Base-by-base conservation (phyloP, 2,329 filamentous ascomycete genomes). In the Fusarium secorum region DNA sequence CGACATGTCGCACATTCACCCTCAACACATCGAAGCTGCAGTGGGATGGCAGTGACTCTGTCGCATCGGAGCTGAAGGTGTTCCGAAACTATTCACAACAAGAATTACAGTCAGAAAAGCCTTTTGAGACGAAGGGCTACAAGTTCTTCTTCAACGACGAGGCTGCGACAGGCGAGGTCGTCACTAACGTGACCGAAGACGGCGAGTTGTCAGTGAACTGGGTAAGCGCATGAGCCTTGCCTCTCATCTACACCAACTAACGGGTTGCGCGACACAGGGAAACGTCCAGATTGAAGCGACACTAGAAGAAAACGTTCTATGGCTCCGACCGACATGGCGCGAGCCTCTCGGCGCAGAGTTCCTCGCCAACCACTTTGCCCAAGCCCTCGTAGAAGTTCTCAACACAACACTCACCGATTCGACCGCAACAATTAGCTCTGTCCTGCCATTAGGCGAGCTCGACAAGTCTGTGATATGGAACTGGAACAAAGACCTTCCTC, bases 111-210 rank as follows among this genome's bases (percentile, higher is more conserved):
- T 44, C 61, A 24, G 56, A 68, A 26, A 11, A 46, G 3, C 52
- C 65, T 4, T 14, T 60, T 14, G 53, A 52, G 22, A 53, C 57
- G n/a, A 53, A 66, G 1, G 60, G 56, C 6, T 68, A 60, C 26
- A 66, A 39, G 4, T 53, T 75, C 46, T 73, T 74, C 64, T 60
- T 75, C 26, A 75, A 75, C n/a, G 73, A 75, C 17, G 73, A 75
- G 28, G 61, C 56, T 35, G 66, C 69, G 13, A 36, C 70, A 2
- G 61, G 68, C 26, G 73, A 64, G 11, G 33, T 68, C 24, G 35
- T 53, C 13, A 73, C 36, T 18, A 38, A 70, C 11, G 13, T 66
- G 17, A 64, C 61, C 4, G 36, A 72, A 9, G 57, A 70, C 4
- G 67, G 65, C 14, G 58, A 72, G 9, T 28, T 67, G 18, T 63